Conservation (phyloP, 352 stramenopile genomes). For the Phytophthora sp. region DNA sequence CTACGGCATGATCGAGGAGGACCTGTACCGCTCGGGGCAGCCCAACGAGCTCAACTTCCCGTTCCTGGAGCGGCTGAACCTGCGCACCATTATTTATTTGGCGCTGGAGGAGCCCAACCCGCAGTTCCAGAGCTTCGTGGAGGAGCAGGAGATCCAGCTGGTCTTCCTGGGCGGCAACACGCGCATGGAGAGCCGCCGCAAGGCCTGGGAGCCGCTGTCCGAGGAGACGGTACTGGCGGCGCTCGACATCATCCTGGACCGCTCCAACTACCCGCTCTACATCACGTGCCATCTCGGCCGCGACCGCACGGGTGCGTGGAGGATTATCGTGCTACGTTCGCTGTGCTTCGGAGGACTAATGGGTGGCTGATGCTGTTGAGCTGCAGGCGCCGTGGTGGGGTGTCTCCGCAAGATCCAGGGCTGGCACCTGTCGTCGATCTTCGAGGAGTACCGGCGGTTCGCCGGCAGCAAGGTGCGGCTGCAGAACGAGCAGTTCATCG, state of each 20-base stretch:
- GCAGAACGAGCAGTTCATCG: constrained; percentile 95
- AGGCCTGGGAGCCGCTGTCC: constrained; percentile 85
- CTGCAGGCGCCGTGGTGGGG: constrained; percentile 81
- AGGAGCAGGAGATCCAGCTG: constrained; percentile 92
- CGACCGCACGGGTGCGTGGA: constrained; percentile 80
- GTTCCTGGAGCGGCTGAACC: constrained; percentile 90
- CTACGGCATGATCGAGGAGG: constrained; percentile 93
- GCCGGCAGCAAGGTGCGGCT: constrained; percentile 90
- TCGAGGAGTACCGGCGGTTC: constrained; percentile 93
- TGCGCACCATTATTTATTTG: constrained; percentile 93
- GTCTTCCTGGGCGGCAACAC: constrained; percentile 88
- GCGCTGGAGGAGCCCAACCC: constrained; percentile 89
- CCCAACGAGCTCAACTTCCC: constrained; percentile 94
- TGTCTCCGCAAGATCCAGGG: constrained; percentile 93
- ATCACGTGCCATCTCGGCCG: constrained; percentile 91
- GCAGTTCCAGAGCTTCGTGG: constrained; percentile 90
- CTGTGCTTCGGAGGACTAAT: background rate
- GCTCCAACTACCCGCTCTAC: constrained; percentile 90
- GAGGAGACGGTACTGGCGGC: constrained; percentile 92
- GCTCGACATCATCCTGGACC: constrained; percentile 90
- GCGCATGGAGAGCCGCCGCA: constrained; percentile 87
- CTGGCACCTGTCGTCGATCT: constrained; percentile 94
- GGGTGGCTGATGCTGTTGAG: background rate
- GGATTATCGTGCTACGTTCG: background rate
- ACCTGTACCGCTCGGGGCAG: constrained; percentile 90